Evolutionary conservation across 179 eudicot species (phyloP).

Genomic region (Amaranthus tricolor): DNA sequence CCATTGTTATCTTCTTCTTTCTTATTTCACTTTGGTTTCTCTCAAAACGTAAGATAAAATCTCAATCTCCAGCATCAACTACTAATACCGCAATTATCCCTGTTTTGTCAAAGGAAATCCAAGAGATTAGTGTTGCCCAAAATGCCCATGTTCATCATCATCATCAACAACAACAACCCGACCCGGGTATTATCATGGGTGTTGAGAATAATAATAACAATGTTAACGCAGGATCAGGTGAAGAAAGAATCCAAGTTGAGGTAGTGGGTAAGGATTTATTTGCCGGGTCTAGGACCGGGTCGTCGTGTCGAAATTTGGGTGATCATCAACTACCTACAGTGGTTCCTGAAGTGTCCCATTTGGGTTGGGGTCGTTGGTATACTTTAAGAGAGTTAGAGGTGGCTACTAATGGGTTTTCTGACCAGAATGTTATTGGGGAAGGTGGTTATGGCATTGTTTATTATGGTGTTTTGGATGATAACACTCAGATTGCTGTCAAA

Average conservation of each 20-base stretch:
- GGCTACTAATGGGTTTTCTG: conserved; percentile 54
- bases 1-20: conserved; percentile 53
- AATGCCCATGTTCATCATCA: conserved; percentile 11
- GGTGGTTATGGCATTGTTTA: conserved; percentile 86
- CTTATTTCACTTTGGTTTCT: conserved; percentile 53
- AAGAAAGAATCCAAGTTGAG: conserved; percentile 27
- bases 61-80: conserved; percentile 6
- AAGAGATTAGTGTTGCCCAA: conserved; percentile 27
- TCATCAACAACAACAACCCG: conserved; percentile 14
- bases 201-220: conserved; percentile 16
- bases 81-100: conserved; percentile 23
- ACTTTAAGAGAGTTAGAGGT: conserved; percentile 67
- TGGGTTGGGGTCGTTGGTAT: conserved; percentile 88
- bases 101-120: conserved; percentile 33
- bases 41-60: conserved; percentile 32
- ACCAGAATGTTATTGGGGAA: conserved; percentile 71
- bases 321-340: conserved; percentile 19
- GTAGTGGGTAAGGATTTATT: conserved; percentile 20
- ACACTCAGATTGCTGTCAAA: conserved; percentile 59
- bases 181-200: conserved; percentile 21
- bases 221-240: conserved; percentile 1
- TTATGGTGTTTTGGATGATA: conserved; percentile 50
- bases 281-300: conserved; percentile 20
- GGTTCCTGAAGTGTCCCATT: conserved; percentile 64
- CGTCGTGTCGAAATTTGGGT: conserved; percentile 16